A percentile compares a stretch with the other conserved stretches of the same genome.
These are phyloP conservation scores for Yamadazyma ubonensis DNA, from an alignment of 805 yeast species.

Conservation along the genomic window DNA sequence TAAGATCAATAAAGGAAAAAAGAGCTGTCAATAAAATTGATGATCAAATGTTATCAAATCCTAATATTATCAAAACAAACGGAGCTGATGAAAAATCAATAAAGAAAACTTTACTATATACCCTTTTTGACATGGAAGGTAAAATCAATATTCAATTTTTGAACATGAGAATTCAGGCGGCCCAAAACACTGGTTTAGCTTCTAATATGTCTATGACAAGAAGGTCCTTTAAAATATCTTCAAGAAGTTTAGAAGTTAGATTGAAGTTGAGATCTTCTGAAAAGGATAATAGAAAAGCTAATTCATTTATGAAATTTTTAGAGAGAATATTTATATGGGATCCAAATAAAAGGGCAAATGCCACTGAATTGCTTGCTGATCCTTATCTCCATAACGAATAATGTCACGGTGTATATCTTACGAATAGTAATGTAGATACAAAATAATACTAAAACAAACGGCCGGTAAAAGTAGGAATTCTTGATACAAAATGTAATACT, in stretches of 20 bases:
- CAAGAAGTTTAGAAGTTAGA: slow-evolving; percentile 30
- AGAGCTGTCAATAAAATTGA: slow-evolving; percentile 10
- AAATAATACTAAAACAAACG: too few relatives aligned
- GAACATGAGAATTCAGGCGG: slow-evolving; percentile 20
- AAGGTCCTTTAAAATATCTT: slow-evolving; percentile 27
- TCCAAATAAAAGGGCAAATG: slow-evolving; percentile 28
- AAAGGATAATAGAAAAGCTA: slow-evolving; percentile 12
- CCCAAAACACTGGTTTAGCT: slow-evolving; percentile 6
- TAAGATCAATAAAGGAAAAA: slow-evolving; percentile 19
- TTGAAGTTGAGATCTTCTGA: slow-evolving; percentile 20
- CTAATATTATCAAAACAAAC: slow-evolving; percentile 2
- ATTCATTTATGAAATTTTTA: slow-evolving; percentile 27
- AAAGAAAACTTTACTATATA: slow-evolving; percentile 35
- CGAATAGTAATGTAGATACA: too few relatives aligned
- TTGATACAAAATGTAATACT: too few relatives aligned
- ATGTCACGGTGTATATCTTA: too few relatives aligned
- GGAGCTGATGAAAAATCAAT: slow-evolving; percentile 31
- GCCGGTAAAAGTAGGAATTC: too few relatives aligned
- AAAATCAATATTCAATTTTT: slow-evolving; percentile 35
- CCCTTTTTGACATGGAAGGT: slow-evolving; percentile 39
- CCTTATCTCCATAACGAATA: slow-evolving; percentile 22
- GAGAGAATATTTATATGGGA: slow-evolving; percentile 37
- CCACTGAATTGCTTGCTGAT: slow-evolving; percentile 24
- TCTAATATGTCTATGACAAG: slow-evolving; percentile 10
- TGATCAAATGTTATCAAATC: slow-evolving; percentile 6